Percentiles rank a stretch among this genome's conserved stretches.
Evolutionary conservation across 495 filamentous ascomycete species (phyloP).

Genomic region (Tuber indicum): DNA sequence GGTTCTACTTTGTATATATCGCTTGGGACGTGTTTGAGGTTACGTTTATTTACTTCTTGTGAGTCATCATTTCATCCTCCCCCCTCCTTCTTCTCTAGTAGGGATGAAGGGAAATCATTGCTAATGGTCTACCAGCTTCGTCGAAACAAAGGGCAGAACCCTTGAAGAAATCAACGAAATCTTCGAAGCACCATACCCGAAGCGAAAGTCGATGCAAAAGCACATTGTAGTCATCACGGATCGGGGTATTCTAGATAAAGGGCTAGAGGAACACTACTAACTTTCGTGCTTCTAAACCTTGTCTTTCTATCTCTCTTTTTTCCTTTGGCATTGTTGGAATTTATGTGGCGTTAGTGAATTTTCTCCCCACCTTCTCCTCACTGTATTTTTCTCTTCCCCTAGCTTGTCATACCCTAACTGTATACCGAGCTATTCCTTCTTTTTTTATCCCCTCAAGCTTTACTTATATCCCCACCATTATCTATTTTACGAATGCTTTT

Average conservation of each 20-base stretch:
- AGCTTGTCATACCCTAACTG: not conserved
- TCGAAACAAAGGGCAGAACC: slow-evolving; percentile 53
- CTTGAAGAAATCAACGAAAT: slow-evolving; percentile 49
- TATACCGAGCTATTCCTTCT: not conserved
- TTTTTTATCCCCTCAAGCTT: not conserved
- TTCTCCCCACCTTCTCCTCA: slow-evolving; percentile 5
- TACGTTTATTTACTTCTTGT: slow-evolving; percentile 41
- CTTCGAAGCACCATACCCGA: slow-evolving; percentile 40
- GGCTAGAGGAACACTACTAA: slow-evolving; percentile 37
- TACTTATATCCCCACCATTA: not conserved
- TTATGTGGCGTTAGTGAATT: not conserved
- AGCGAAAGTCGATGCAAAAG: slow-evolving; percentile 38
- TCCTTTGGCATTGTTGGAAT: slow-evolving; percentile 5
- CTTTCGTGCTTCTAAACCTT: not conserved
- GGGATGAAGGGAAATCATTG: not conserved
- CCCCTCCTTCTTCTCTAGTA: not conserved
- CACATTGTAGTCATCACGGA: slow-evolving; percentile 40
- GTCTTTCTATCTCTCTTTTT: slow-evolving; percentile 9
- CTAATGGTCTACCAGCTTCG: slow-evolving; percentile 43
- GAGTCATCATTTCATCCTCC: not conserved
- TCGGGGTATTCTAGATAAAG: slow-evolving; percentile 38
- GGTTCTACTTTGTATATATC: slow-evolving; percentile 41
- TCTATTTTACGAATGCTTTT: not conserved
- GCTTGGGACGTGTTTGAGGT: slow-evolving; percentile 42
- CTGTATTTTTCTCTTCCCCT: slow-evolving; percentile 6